phyloP scores from a whole-genome alignment of 148 eudicot genomes.

The Chenopodium quinoa region DNA sequence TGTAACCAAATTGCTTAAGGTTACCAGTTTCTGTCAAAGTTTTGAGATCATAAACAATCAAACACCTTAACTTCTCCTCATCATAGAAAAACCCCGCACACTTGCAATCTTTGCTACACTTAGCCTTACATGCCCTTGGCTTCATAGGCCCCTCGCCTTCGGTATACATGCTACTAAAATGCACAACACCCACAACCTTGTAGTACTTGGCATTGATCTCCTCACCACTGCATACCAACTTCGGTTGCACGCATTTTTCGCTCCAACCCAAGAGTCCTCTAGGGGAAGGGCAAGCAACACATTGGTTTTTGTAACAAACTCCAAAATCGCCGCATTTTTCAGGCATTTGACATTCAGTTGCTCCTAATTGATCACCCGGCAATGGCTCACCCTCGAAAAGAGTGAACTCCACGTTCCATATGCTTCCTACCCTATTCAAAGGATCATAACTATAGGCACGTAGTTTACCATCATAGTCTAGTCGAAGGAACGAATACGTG shows the following conservation, averaged over 20 bases:
- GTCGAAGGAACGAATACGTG: no score
- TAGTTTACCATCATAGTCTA: neutral
- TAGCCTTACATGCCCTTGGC: conserved; percentile 32
- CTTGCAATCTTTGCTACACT: conserved; percentile 55
- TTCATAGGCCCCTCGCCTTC: conserved; percentile 40
- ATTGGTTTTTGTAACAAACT: conserved; percentile 43
- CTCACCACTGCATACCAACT: conserved; percentile 25
- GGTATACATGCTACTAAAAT: conserved; percentile 39
- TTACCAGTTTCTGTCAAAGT: conserved; percentile 43
- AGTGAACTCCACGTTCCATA: conserved; percentile 35
- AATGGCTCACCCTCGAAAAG: conserved; percentile 25
- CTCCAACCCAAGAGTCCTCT: conserved; percentile 46
- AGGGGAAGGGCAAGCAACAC: conserved; percentile 51
- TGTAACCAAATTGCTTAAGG: conserved; percentile 37
- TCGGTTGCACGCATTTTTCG: conserved; percentile 33
- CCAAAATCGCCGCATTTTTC: conserved; percentile 46
- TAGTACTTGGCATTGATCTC: conserved; percentile 36
- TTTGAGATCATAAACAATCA: conserved; percentile 56
- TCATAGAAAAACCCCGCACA: conserved; percentile 56
- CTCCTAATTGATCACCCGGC: neutral
- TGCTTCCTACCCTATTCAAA: conserved; percentile 2
- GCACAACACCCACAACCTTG: conserved; percentile 51
- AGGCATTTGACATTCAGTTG: conserved; percentile 47
- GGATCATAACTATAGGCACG: neutral
- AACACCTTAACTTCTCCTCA: conserved; percentile 42